Evolutionary conservation across 2,329 filamentous ascomycete species (phyloP).

Genomic region (Aureobasidium lini): DNA sequence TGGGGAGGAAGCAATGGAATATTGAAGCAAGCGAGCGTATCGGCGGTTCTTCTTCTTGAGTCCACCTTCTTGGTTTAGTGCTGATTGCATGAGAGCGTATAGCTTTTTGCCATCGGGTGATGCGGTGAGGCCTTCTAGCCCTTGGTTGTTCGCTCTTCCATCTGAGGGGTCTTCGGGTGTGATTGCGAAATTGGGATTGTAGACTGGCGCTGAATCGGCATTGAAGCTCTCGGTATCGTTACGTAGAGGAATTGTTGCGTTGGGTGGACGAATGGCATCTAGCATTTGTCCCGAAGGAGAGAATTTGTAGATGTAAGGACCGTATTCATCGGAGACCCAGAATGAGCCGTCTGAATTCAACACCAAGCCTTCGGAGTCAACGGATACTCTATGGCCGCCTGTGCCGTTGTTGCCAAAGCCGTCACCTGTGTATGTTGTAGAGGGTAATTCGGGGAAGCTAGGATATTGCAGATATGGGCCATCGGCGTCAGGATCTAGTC

Average conservation of each 20-base stretch:
- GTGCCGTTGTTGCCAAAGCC: slow-evolving; percentile 57
- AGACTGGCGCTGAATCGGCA: slow-evolving; percentile 56
- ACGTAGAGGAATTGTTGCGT: slow-evolving; percentile 56
- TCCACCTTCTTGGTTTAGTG: slow-evolving; percentile 55
- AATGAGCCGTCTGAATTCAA: slow-evolving; percentile 54
- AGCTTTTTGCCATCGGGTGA: slow-evolving; percentile 56
- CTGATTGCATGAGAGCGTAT: slow-evolving; percentile 60
- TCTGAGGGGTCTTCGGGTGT: slow-evolving; percentile 50
- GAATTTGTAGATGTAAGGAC: slow-evolving; percentile 64
- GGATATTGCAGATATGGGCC: slow-evolving; percentile 46
- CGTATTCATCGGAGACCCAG: slow-evolving; percentile 66
- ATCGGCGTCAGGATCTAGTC: slow-evolving; percentile 53
- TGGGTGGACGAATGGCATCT: slow-evolving; percentile 55
- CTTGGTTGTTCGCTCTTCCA: slow-evolving; percentile 65
- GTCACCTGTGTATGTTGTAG: slow-evolving; percentile 57
- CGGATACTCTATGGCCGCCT: slow-evolving; percentile 51
- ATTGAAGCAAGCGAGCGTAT: slow-evolving; percentile 56
- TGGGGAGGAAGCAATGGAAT: slow-evolving; percentile 46
- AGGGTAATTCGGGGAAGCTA: slow-evolving; percentile 56
- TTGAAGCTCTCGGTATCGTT: slow-evolving; percentile 56
- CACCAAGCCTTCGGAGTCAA: slow-evolving; percentile 62
- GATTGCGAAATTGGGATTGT: slow-evolving; percentile 43
- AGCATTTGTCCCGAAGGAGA: slow-evolving; percentile 50
- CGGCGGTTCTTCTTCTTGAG: slow-evolving; percentile 46
- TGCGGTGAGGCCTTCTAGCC: slow-evolving; percentile 63